Evolutionary conservation across 2,329 filamentous ascomycete species (phyloP), one percentile per base, ranked within the genome.

Genomic region (Pestalotiopsis sp.): DNA sequence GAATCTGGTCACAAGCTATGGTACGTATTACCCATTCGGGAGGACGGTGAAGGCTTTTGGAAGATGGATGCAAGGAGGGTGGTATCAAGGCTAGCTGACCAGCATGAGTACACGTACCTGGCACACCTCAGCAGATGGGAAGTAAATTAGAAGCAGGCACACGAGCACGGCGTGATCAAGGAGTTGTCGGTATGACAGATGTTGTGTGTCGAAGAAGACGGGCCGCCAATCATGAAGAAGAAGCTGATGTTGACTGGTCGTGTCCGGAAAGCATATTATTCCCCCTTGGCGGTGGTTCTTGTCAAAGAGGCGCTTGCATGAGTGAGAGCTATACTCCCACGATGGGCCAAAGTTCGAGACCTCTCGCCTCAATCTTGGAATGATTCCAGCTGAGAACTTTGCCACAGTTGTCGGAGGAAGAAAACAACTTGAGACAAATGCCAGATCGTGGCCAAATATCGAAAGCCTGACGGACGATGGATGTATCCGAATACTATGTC

Each of bases 81-180:
- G 39, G 61, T 20, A 25, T 64, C 20, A 20, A 45, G 36, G 27
- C 39, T 64, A 64, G 61, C 20, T 52, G 20, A 49, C n/a, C 25
- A 45, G 61, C 61, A 64, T 17, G 39, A 49, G 61, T 52, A 45
- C 61, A 64, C 61, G 36, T 64, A 36, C 39, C 39, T 12, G n/a
- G 38, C 61, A 64, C 61, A 49, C 61, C 61, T 49, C 25, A 38
- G 20, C 36, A 38, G 38, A 64, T 23, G 59, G 45, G 7, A n/a
- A n/a, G 45, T 52, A 52, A 11, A n/a, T 20, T 36, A 20, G 12
- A 14, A 27, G 57, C 14, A 38, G 59, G 27, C 59, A 61, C 59
- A 17, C 59, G 59, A 61, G 17, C 14, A 61, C 25, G 25, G 27
- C 31, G 59, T 36, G 59, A 39, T 39, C 20, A 11, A n/a, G 12